Conservation (phyloP, 768 basidiomycete genomes). For the Steccherinum ochraceum region DNA sequence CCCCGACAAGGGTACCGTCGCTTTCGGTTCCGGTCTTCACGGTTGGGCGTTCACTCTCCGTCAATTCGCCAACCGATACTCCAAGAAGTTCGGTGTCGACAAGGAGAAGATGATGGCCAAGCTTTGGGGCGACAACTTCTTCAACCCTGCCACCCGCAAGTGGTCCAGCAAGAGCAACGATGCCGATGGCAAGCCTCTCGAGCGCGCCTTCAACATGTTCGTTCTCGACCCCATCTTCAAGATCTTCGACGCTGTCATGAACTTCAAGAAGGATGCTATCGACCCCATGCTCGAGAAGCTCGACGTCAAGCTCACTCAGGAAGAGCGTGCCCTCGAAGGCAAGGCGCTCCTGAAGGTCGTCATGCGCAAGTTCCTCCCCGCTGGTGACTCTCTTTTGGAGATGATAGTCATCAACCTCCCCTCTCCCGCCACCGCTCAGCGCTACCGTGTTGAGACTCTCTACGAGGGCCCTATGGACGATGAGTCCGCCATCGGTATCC, state of each 20-base stretch:
- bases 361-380: constrained; percentile 99
- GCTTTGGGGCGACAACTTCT: constrained; percentile 99
- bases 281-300: constrained; percentile 90
- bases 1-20: constrained; percentile 96
- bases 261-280: constrained; percentile 94
- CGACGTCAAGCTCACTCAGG: constrained; percentile 79
- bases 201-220: constrained; percentile 98
- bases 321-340: constrained; percentile 91
- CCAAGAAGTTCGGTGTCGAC: constrained; percentile 98
- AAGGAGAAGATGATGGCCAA: constrained; percentile 97
- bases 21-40: constrained; percentile 98
- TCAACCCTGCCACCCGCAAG: constrained; percentile 95
- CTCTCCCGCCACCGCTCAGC: constrained; percentile 94
- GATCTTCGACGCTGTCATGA: constrained; percentile 98
- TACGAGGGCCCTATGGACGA: constrained; percentile 99
- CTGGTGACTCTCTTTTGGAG: constrained; percentile 96
- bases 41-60: constrained; percentile 99
- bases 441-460: constrained; percentile 98
- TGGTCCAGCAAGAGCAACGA: constrained; percentile 79
- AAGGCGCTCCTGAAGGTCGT: constrained; percentile 94
- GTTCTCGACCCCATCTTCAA: constrained; percentile 99
- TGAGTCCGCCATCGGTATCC: constrained; percentile 96
- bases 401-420: constrained; percentile 99
- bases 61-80: constrained; percentile 90
- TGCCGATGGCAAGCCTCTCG: constrained; percentile 84